Percentiles rank a stretch among this genome's conserved stretches.
Evolutionary conservation across 2,329 filamentous ascomycete species (phyloP).

Genomic region (Fusarium pseudograminearum): DNA sequence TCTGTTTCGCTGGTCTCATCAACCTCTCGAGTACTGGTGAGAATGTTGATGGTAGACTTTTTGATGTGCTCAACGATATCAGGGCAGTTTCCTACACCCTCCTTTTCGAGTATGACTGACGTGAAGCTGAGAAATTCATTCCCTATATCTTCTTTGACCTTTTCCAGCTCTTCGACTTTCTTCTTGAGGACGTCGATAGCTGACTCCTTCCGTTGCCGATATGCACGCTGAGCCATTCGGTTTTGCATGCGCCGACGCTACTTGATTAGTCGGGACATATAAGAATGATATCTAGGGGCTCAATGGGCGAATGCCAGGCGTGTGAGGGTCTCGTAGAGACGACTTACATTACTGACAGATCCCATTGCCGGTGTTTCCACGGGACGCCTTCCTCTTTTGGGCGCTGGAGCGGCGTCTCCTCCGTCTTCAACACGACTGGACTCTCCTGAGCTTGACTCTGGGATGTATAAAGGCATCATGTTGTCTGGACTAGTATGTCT

Average conservation of each 20-base stretch:
- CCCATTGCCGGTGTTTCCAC: not conserved
- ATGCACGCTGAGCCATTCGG: slow-evolving; percentile 21
- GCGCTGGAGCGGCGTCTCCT: rapidly evolving
- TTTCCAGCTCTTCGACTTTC: slow-evolving; percentile 1
- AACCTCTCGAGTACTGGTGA: not conserved
- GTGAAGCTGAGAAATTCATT: slow-evolving; percentile 15
- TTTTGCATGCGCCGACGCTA: slow-evolving; percentile 19
- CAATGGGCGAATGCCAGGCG: rapidly evolving
- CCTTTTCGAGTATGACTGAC: slow-evolving; percentile 1
- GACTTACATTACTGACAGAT: slow-evolving; percentile 8
- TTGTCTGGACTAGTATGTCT: too few relatives aligned
- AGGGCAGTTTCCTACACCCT: not conserved
- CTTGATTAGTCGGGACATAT: not conserved
- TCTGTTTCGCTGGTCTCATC: not conserved
- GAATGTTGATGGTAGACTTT: slow-evolving; percentile 1
- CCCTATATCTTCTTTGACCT: not conserved
- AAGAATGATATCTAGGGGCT: rapidly evolving
- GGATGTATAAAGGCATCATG: not conserved
- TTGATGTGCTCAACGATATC: slow-evolving; percentile 17
- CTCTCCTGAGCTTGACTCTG: not conserved
- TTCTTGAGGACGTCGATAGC: slow-evolving; percentile 13
- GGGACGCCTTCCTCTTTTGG: slow-evolving; percentile 9
- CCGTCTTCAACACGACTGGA: not conserved
- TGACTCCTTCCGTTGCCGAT: slow-evolving; percentile 19
- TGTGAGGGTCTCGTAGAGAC: not conserved